phyloP scores from a whole-genome alignment of 2,329 filamentous ascomycete genomes.

The Zasmidium angulare region DNA sequence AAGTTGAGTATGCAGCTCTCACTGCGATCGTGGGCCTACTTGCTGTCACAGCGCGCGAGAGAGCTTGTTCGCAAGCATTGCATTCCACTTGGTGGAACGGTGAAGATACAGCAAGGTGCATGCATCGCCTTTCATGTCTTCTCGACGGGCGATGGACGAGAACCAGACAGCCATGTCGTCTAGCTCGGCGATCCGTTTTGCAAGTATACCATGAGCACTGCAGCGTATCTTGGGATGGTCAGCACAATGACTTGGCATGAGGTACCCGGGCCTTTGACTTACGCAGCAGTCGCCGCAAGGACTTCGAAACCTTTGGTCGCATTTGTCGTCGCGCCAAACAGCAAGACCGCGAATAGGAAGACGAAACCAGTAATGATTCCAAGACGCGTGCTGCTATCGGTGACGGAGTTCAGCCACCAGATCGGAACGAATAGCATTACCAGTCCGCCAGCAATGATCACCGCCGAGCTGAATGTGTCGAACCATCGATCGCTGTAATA shows the following conservation, averaged over 20 bases:
- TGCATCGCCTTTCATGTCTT: too few species aligned
- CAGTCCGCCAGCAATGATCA: conserved; percentile 8
- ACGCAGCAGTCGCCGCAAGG: conserved; percentile 13
- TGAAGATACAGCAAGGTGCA: too few species aligned
- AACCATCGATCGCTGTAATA: conserved; percentile 13
- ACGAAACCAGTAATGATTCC: conserved; percentile 14
- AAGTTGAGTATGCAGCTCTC: too few species aligned
- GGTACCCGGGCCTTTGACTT: background rate
- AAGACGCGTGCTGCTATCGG: conserved; percentile 2
- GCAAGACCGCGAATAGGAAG: conserved; percentile 3
- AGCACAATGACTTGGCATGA: background rate
- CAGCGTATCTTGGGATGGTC: conserved; percentile 6
- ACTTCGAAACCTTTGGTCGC: conserved; percentile 17
- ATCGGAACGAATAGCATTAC: conserved; percentile 12
- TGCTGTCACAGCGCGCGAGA: too few species aligned
- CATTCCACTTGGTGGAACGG: too few species aligned
- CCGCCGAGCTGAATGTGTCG: conserved; percentile 4
- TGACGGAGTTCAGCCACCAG: conserved; percentile 17
- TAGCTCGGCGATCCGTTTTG: background rate
- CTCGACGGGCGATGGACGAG: too few species aligned
- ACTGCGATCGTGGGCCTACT: too few species aligned
- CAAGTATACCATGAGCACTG: conserved; percentile 18
- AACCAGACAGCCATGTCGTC: background rate
- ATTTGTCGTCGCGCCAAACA: conserved; percentile 7
- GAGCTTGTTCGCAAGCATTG: too few species aligned